Base-by-base conservation (phyloP, 1,284 basidiomycete species). In the Lentinus polychrous region DNA sequence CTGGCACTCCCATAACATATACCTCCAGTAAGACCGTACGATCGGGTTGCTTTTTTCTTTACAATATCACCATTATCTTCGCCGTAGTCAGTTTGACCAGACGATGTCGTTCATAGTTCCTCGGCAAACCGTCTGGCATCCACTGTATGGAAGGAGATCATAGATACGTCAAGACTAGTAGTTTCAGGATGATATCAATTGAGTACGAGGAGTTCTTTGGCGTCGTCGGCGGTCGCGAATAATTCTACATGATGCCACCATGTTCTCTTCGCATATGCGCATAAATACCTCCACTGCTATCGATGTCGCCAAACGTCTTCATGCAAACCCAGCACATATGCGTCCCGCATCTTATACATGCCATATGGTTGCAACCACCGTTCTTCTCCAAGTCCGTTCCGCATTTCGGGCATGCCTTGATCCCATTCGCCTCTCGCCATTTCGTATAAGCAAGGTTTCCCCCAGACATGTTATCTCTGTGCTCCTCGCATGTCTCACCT, bases 321-420 rank as follows among this genome's bases (percentile, higher is more conserved):
- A 83, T 57, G 60, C 86, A 89, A 14, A 77, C 76, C 86, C 86
- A 89, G 53, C 86, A 89, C 2, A 81, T 83, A 59, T 89, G 86
- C 1, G 81, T 79, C 55, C 76, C 73, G 60, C 86, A 89, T 24
- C 74, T 71, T 0, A 71, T 71, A 62, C 86, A 89, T 24, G 75
- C 80, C 73, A 89, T 79, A 60, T 89, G 86, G 63, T 88, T 83
- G 63, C 86, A 89, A 0, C 86, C 86, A 52, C 81, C 83, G 27
- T 66, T 68, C 38, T 79, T 76, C 63, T 88, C 83, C 56, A 89
- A 88, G 5, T 72, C 70, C 2, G 74, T 72, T 48, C 74, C 74
- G 67, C 86, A 89, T 0, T 72, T 72, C 0, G 86, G 86, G 60
- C 84, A 90, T 23, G 70, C 67, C 69, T 86, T 86, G 51, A 86